These are phyloP conservation scores for Balakata baccata DNA, from an alignment of 345 rosid species.

Conservation along the genomic window DNA sequence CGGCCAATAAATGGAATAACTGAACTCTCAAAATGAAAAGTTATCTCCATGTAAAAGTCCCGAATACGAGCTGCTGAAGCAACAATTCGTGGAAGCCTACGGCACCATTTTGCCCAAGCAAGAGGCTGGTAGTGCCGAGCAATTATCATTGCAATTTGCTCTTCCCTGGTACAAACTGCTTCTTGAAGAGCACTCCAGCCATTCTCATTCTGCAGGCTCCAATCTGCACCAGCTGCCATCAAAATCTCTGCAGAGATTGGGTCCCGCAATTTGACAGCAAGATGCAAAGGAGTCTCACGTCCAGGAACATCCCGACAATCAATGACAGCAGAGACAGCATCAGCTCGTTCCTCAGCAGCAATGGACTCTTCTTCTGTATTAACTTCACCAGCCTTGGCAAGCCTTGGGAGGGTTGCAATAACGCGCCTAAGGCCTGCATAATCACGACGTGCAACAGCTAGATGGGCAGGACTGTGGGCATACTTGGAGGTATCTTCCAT, in stretches of 20 bases:
- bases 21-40: slow-evolving; percentile 94
- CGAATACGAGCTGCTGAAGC: slow-evolving; percentile 82
- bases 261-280: slow-evolving; percentile 84
- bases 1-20: slow-evolving; percentile 96
- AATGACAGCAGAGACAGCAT: slow-evolving; percentile 64
- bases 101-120: slow-evolving; percentile 99
- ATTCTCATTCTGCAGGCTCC: slow-evolving; percentile 97
- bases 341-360: slow-evolving; percentile 68
- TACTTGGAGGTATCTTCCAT: slow-evolving; percentile 84
- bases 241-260: slow-evolving; percentile 76
- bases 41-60: slow-evolving; percentile 97
- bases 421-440: slow-evolving; percentile 60
- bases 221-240: slow-evolving; percentile 93
- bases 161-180: slow-evolving; percentile 98
- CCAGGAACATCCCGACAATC: slow-evolving; percentile 91
- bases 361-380: slow-evolving; percentile 72
- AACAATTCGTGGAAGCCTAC: slow-evolving; percentile 86
- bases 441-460: slow-evolving; percentile 76
- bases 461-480: slow-evolving; percentile 82
- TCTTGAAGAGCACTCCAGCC: slow-evolving; percentile 99
- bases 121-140: slow-evolving; percentile 93
- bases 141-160: slow-evolving; percentile 81
- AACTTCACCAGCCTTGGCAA: slow-evolving; percentile 81
- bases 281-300: slow-evolving; percentile 96
- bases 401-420: slow-evolving; percentile 60